Percentiles rank a stretch among this genome's conserved stretches.
These are phyloP conservation scores for Glycyrrhiza uralensis DNA, from an alignment of 306 rosid genomes.

Conservation along the genomic window DNA sequence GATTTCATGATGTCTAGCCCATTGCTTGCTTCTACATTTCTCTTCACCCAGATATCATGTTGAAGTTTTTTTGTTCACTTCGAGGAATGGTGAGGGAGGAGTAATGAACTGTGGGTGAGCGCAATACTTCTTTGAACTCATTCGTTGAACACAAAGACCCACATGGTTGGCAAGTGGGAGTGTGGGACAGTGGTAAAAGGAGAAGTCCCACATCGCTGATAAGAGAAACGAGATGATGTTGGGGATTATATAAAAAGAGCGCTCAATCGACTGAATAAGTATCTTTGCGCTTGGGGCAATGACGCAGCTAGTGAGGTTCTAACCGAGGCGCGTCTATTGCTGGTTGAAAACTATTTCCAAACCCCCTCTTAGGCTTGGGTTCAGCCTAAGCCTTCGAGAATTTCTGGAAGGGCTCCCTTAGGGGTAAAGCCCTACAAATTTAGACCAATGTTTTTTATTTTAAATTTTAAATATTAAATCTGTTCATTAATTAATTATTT, in stretches of 20 bases:
- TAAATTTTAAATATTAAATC: too few relatives aligned
- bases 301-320: background rate
- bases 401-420: background rate
- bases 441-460: background rate
- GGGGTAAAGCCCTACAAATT: background rate
- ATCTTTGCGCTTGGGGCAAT: conserved; percentile 19
- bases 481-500: too few relatives aligned
- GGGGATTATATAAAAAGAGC: background rate
- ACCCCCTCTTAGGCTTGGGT: conserved; percentile 17
- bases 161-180: too few relatives aligned
- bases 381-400: background rate
- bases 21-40: too few relatives aligned
- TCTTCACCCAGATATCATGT: too few relatives aligned
- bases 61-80: background rate
- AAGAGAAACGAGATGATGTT: background rate
- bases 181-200: too few relatives aligned
- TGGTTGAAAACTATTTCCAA: conserved; percentile 13
- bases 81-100: background rate
- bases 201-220: background rate
- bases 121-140: too few relatives aligned
- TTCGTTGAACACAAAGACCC: too few relatives aligned
- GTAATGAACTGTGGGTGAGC: too few relatives aligned
- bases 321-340: conserved; percentile 12
- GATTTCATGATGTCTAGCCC: too few relatives aligned
- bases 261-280: accelerated